Base-by-base conservation (phyloP, 345 rosid species). In the Geranium rotundifolium region DNA sequence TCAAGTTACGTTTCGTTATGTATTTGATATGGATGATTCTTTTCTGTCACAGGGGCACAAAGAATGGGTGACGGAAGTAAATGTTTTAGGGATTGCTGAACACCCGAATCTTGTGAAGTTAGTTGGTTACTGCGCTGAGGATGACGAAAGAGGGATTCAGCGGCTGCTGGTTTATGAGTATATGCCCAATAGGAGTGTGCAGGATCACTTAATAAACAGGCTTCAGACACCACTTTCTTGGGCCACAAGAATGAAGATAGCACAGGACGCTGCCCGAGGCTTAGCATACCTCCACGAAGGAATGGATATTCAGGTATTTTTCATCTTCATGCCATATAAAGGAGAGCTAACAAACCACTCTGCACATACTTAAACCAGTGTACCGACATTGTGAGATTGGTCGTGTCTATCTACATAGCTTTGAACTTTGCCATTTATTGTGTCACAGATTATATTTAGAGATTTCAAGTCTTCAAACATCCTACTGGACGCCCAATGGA, bases 11-110 rank as follows among this genome's bases (percentile, higher is more conserved):
- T 34, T 34, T 34, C 27, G 27, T 23, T 23, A 23, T 23, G 27
- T 23, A 8, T 34, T 34, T 34, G 41, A 34, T 34, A 34, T 34
- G 4, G 6, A 34, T 34, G 41, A 34, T 34, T 34, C 8, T 54
- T 49, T 63, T 68, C n/a, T 60, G 31, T 41, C 46, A 34, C 80
- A 93, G 96, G 97, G 99, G 52, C 99, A 93, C 76, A 90, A 88
- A 71, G 97, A 93, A 79, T 93, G 96, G 99, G 90, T 89, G 67
- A 93, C 97, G 7, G 99, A 93, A 65, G 96, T 93, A 7, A 87
- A 89, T 71, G 93, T 89, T 49, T 70, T 89, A 73, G 99, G 99
- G 16, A 79, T 93, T 16, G 97, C 85, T 20, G 96, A 93, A 70
- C 96, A 93, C 77, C 91, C 84, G 14, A 93, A 93, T 67, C 89